Percentiles rank a stretch among this genome's conserved stretches.
Evolutionary conservation across 495 filamentous ascomycete genomes (phyloP).

Genomic region (Penicillium arizonense): DNA sequence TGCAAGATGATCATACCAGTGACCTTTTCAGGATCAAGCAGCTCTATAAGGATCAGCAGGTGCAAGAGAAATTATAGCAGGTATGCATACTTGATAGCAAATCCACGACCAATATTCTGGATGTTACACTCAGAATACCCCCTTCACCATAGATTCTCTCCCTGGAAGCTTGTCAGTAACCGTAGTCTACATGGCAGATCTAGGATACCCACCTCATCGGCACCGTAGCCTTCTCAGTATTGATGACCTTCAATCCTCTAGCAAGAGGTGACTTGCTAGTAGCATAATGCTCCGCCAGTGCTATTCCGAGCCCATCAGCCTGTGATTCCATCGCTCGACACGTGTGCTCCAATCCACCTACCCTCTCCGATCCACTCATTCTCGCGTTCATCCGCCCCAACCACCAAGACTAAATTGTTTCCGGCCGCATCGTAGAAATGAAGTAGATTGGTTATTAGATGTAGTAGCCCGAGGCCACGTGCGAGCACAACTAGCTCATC

Average conservation of each 20-base stretch:
- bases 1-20: slow-evolving; percentile 88
- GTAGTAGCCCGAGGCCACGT: slow-evolving; percentile 86
- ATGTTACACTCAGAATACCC: slow-evolving; percentile 94
- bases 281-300: slow-evolving; percentile 89
- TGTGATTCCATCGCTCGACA: background rate
- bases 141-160: slow-evolving; percentile 88
- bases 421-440: slow-evolving; percentile 96
- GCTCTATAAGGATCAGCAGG: slow-evolving; percentile 35
- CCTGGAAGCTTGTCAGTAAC: slow-evolving; percentile 39
- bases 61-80: background rate
- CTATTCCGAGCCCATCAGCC: slow-evolving; percentile 30
- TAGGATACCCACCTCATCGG: slow-evolving; percentile 52
- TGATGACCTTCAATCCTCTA: slow-evolving; percentile 84
- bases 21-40: slow-evolving; percentile 80
- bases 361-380: slow-evolving; percentile 91
- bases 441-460: slow-evolving; percentile 86
- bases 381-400: slow-evolving; percentile 90
- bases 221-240: slow-evolving; percentile 90
- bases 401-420: slow-evolving; percentile 83
- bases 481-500: slow-evolving; percentile 93
- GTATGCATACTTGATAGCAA: slow-evolving; percentile 64
- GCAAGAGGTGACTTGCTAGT: slow-evolving; percentile 75
- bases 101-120: slow-evolving; percentile 91
- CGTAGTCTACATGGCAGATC: background rate
- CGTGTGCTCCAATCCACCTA: slow-evolving; percentile 20